phyloP scores from a whole-genome alignment of 176 grass and related monocot species.

The Aegilops longissima region DNA sequence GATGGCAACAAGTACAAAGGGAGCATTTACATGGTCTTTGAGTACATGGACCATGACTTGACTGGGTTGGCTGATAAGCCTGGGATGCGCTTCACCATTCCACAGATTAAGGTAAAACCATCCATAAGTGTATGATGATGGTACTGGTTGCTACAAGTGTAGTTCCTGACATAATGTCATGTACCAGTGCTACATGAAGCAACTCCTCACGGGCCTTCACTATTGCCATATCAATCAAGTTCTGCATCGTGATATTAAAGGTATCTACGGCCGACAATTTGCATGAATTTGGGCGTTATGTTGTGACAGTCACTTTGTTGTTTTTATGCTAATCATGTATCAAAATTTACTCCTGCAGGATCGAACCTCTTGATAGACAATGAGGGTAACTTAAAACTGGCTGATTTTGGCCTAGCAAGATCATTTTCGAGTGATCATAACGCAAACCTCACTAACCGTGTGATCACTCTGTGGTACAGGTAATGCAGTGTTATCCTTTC shows the following conservation, averaged over 20 bases:
- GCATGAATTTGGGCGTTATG: background rate
- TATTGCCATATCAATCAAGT: constrained; percentile 98
- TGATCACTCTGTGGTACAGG: constrained; percentile 98
- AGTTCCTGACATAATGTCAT: constrained; percentile 26
- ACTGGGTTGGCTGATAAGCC: constrained; percentile 78
- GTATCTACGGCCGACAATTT: constrained; percentile 24
- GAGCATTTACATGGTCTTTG: constrained; percentile 88
- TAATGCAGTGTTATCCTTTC: constrained; percentile 33
- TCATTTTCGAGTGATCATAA: constrained; percentile 80
- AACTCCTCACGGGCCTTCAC: constrained; percentile 88
- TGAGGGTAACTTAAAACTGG: constrained; percentile 92
- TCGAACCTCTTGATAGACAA: constrained; percentile 98
- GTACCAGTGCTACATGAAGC: constrained; percentile 82
- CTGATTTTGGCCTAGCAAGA: constrained; percentile 97
- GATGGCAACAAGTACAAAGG: constrained; percentile 79
- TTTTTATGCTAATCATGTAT: background rate
- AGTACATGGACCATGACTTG: constrained; percentile 94
- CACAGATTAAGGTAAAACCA: constrained; percentile 88
- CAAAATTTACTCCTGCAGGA: constrained; percentile 39
- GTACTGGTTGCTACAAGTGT: constrained; percentile 30
- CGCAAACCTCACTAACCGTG: constrained; percentile 91
- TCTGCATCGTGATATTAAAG: constrained; percentile 95
- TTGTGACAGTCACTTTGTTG: background rate
- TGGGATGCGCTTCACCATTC: constrained; percentile 71
- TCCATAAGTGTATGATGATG: constrained; percentile 22